These are phyloP conservation scores for Hirsutella minnesotensis DNA, from an alignment of 2,329 filamentous ascomycete species.

Conservation along the genomic window DNA sequence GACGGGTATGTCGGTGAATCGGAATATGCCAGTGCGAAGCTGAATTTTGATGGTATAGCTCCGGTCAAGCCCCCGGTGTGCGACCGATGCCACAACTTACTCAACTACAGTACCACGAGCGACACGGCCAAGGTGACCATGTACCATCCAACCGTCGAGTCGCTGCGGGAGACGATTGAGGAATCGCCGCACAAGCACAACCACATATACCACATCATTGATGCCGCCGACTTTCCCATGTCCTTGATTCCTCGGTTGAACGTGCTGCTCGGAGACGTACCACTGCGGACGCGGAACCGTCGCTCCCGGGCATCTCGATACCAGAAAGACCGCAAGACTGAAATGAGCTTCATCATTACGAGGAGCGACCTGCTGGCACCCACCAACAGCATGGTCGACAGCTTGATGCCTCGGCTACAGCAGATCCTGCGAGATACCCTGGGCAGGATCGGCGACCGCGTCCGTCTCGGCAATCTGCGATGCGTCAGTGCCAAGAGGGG, in stretches of 20 bases:
- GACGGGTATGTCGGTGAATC: slow-evolving; percentile 2
- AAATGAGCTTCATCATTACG: slow-evolving; percentile 85
- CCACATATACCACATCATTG: slow-evolving; percentile 88
- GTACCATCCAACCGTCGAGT: slow-evolving; percentile 67
- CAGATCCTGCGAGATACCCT: slow-evolving; percentile 68
- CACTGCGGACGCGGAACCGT: slow-evolving; percentile 69
- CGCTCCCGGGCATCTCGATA: slow-evolving; percentile 58
- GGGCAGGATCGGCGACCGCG: slow-evolving; percentile 50
- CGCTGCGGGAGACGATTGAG: slow-evolving; percentile 71
- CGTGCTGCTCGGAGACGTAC: slow-evolving; percentile 56
- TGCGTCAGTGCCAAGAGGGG: slow-evolving; percentile 76
- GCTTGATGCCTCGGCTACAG: slow-evolving; percentile 73
- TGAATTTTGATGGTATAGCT: slow-evolving; percentile 2
- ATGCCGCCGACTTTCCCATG: slow-evolving; percentile 94
- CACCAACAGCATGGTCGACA: slow-evolving; percentile 71
- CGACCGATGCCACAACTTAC: slow-evolving; percentile 73
- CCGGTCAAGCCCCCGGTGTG: slow-evolving; percentile 50
- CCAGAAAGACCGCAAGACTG: slow-evolving; percentile 54
- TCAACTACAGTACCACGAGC: slow-evolving; percentile 58
- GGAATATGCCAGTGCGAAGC: not conserved
- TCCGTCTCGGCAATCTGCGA: slow-evolving; percentile 78
- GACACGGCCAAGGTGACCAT: slow-evolving; percentile 42
- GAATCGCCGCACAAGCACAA: slow-evolving; percentile 87
- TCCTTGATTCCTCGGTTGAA: slow-evolving; percentile 73
- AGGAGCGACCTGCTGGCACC: slow-evolving; percentile 77